These are phyloP conservation scores for Aspergillus persii DNA, from an alignment of 2,329 filamentous ascomycete species.

Conservation along the genomic window DNA sequence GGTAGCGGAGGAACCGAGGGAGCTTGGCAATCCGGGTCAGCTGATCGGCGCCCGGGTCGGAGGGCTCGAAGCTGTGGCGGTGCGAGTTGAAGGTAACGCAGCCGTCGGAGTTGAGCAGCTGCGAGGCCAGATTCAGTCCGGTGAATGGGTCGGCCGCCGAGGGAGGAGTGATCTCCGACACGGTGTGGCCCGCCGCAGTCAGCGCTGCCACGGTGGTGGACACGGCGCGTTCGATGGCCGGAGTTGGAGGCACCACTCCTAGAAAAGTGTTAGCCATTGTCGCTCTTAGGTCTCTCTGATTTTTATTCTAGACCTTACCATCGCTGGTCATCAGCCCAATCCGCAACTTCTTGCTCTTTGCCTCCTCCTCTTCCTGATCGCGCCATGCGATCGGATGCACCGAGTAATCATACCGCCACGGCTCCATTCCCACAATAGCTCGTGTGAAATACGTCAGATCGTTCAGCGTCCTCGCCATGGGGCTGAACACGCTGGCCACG, in stretches of 20 bases:
- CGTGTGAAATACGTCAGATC: slow-evolving; percentile 84
- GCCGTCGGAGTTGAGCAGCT: slow-evolving; percentile 81
- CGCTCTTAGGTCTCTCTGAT: too few species aligned
- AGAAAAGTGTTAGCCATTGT: too few species aligned
- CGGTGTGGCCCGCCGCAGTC: slow-evolving; percentile 69
- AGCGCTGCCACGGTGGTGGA: slow-evolving; percentile 69
- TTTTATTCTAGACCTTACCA: slow-evolving; percentile 35
- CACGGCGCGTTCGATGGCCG: slow-evolving; percentile 76
- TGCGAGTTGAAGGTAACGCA: slow-evolving; percentile 75
- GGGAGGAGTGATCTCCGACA: slow-evolving; percentile 65
- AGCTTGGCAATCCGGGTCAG: slow-evolving; percentile 72
- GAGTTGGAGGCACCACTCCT: slow-evolving; percentile 79
- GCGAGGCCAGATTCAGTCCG: slow-evolving; percentile 71
- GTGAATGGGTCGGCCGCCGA: slow-evolving; percentile 73
- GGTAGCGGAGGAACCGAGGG: slow-evolving; percentile 70
- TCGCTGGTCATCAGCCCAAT: slow-evolving; percentile 78
- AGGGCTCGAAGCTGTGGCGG: slow-evolving; percentile 73
- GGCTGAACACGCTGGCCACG: slow-evolving; percentile 82
- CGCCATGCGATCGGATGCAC: slow-evolving; percentile 85
- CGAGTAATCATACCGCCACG: slow-evolving; percentile 84
- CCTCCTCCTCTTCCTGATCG: slow-evolving; percentile 58
- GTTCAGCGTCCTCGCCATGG: slow-evolving; percentile 82
- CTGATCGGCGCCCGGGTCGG: slow-evolving; percentile 73
- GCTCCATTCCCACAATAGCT: slow-evolving; percentile 73
- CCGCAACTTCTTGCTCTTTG: slow-evolving; percentile 61